Evolutionary conservation across 805 yeast species (phyloP).

Genomic region (Nakazawaea holstii): DNA sequence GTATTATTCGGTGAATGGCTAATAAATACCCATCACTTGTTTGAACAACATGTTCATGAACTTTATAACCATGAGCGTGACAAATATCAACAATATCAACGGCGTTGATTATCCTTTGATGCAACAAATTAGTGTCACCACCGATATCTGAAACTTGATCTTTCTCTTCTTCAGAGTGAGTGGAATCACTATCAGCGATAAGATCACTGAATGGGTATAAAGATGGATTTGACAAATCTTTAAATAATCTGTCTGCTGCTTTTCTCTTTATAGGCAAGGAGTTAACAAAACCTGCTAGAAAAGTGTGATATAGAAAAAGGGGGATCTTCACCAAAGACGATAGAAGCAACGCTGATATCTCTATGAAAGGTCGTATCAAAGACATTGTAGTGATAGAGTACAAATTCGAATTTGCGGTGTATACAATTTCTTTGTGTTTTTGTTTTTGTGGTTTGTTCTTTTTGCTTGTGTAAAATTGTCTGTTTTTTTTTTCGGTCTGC

Average conservation of each 20-base stretch:
- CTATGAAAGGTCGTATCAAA: neutral
- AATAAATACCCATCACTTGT: constrained; percentile 76
- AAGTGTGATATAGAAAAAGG: neutral
- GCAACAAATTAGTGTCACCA: neutral
- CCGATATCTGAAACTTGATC: neutral
- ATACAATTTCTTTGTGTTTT: neutral
- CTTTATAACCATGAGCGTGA: constrained; percentile 46
- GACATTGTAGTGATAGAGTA: neutral
- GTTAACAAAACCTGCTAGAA: neutral
- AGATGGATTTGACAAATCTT: neutral
- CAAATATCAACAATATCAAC: constrained; percentile 27
- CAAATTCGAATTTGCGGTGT: too few species aligned
- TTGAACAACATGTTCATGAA: constrained; percentile 71
- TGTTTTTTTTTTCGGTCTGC: too few species aligned
- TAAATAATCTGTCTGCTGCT: neutral
- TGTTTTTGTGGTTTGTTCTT: neutral
- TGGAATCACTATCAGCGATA: neutral
- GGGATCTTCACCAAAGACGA: constrained; percentile 3
- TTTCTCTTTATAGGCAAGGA: neutral
- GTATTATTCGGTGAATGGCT: constrained; percentile 63
- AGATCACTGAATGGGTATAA: neutral
- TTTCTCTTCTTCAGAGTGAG: neutral
- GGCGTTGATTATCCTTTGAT: constrained; percentile 18
- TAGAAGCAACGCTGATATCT: constrained; percentile 1
- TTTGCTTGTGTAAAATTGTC: neutral